Base-by-base conservation (phyloP, 305 asterid species). In the Petunia hybrid region DNA sequence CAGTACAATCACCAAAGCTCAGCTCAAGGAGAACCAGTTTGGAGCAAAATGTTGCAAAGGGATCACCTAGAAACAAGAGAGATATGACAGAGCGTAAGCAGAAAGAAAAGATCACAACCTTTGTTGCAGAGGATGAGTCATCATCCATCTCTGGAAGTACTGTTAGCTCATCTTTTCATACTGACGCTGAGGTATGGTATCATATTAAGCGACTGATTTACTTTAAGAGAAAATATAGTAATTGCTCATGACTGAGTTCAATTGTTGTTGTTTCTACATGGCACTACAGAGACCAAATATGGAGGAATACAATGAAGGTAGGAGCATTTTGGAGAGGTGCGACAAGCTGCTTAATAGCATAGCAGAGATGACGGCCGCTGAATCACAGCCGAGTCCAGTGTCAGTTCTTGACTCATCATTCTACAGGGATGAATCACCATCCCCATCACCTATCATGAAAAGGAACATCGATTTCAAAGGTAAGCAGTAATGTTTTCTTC, bases 331-430 rank as follows among this genome's bases (percentile, higher is more conserved):
- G 89, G 97, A 92, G 88, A 91, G 98, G 82, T 95, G 98, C 66
- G 99, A 91, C 81, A 94, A 94, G 91, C 91, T 95, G 83, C 94
- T 95, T 5, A 89, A 91, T 87, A 95, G 97, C 85, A 95, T 95
- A 9, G 95, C 99, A 1, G 99, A 94, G 85, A 95, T 94, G 89
- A 90, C 80, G 38, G 88, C 94, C 39, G 43, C 86, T 43, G 98
- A 95, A 46, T 82, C 85, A 90, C 99, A 95, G 63, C 93, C 98
- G 16, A 94, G 98, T 84, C 99, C 99, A 1, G 99, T 95, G 56
- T 95, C 99, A n/a, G 97, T 95, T 83, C 95, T 95, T 14, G 99
- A 95, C 87, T 92, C 97, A 8, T 88, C 96, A 36, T 92, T 92
- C 86, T 91, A 93, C 96, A 89, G 86, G 88, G 97, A 93, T 78